phyloP scores from a whole-genome alignment of 768 basidiomycete genomes.

The Amanita muscaria region DNA sequence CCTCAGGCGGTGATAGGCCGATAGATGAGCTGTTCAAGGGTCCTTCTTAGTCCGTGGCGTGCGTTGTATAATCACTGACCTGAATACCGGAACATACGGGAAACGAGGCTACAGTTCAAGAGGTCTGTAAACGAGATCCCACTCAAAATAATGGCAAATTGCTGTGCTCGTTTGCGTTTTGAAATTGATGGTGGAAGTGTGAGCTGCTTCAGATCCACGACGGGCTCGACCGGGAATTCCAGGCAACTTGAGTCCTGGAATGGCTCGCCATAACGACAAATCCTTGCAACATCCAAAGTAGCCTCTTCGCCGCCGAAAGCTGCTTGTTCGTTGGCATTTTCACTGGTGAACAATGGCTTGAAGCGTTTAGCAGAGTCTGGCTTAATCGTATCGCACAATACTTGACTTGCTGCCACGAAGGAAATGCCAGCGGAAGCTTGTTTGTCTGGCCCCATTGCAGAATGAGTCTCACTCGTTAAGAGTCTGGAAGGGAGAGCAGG shows the following conservation, averaged over 20 bases:
- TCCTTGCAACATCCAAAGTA: not conserved
- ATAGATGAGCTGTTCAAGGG: slow-evolving; percentile 45
- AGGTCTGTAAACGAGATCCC: slow-evolving; percentile 37
- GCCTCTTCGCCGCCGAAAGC: not conserved
- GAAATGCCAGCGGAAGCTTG: not conserved
- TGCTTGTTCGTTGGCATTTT: not conserved
- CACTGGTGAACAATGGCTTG: not conserved
- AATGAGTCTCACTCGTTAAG: not conserved
- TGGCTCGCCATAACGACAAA: not conserved
- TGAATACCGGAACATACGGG: slow-evolving; percentile 55
- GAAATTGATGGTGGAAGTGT: slow-evolving; percentile 49
- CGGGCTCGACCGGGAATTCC: slow-evolving; percentile 23
- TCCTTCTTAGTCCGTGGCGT: no score
- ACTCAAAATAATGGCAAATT: slow-evolving; percentile 47
- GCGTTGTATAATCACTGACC: slow-evolving; percentile 23
- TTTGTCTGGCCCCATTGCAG: not conserved
- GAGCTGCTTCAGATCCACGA: slow-evolving; percentile 30
- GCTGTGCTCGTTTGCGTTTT: slow-evolving; percentile 45
- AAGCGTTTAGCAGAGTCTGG: not conserved
- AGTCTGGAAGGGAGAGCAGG: slow-evolving; percentile 1
- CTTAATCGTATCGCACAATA: no score
- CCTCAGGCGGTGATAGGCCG: slow-evolving; percentile 43
- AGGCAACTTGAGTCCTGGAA: slow-evolving; percentile 16
- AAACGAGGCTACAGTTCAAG: slow-evolving; percentile 39
- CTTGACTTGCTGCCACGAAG: not conserved